Base-by-base conservation (phyloP, 1,284 basidiomycete genomes). In the Ceratobasidium sp. region DNA sequence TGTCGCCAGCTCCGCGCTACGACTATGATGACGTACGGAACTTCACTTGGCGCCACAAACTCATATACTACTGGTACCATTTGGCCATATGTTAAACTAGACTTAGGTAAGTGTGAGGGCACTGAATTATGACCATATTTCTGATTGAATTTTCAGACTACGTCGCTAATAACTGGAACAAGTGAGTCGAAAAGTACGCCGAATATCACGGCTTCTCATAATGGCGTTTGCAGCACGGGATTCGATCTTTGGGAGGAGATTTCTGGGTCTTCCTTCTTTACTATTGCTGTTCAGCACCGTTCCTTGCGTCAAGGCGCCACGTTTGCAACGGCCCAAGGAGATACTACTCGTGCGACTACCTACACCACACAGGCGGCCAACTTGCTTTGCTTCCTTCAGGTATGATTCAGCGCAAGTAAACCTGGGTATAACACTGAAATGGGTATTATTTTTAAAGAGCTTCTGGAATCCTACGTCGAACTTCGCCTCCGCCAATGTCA, bases 161-260 rank as follows among this genome's bases (percentile, higher is more conserved):
- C 32, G 73, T 73, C 6, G 68, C 70, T 12, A 38, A 34, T 22
- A 70, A 70, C 65, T 73, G 73, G 73, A 71, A 72, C 60, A 64
- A 60, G 50, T 64, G 40, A 52, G 60, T 47, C 15, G 10, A 47
- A 12, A 10, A 12, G 20, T 47, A 47, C 22, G 6, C n/a, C 7
- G 45, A 10, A 12, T 22, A 10, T 6, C 22, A 12, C 20, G 8
- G 10, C 6, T 12, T 7, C 7, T 22, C n/a, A 29, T 47, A 47
- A 47, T 20, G 7, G 27, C 17, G 17, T 45, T 8, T 27, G 25
- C 15, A 54, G 70, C 40, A 73, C 71, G 1, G 69, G 83, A 1
- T 88, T 86, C 74, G 87, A 88, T 74, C 79, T 88, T 1, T 88
- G 87, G 87, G 87, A 89, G 73, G 87, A 89, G 76, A 76, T 87